phyloP scores from a whole-genome alignment of 805 yeast species.

The Tetrapisispora taiwanensis region DNA sequence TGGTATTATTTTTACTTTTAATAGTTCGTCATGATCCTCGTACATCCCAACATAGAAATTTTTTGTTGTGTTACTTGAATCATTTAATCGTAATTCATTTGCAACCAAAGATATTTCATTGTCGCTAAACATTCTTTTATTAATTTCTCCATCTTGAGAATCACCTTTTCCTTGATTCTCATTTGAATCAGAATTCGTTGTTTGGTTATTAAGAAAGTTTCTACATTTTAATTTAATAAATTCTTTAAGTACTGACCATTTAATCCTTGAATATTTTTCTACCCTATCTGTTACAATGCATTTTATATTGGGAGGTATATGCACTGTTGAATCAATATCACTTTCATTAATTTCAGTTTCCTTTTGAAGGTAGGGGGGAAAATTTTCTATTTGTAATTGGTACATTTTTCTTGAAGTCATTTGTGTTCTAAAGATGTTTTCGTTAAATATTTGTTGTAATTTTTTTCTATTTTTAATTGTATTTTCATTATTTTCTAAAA shows the following conservation, averaged over 20 bases:
- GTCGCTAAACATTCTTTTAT: background rate
- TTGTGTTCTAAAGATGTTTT: slow-evolving; percentile 26
- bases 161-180: background rate
- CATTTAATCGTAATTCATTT: background rate
- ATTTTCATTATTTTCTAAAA: slow-evolving; percentile 1
- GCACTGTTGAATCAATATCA: background rate
- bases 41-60: slow-evolving; percentile 30
- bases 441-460: slow-evolving; percentile 26
- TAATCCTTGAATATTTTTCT: slow-evolving; percentile 22
- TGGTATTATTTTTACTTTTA: background rate
- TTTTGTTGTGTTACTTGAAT: slow-evolving; percentile 18
- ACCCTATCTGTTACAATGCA: slow-evolving; percentile 15
- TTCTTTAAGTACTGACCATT: slow-evolving; percentile 34
- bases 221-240: slow-evolving; percentile 28
- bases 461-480: slow-evolving; percentile 9
- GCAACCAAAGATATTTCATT: background rate
- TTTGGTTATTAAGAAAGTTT: slow-evolving; percentile 11
- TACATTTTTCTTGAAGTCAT: slow-evolving; percentile 29
- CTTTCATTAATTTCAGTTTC: slow-evolving; percentile 9
- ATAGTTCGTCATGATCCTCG: slow-evolving; percentile 19
- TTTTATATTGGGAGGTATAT: background rate
- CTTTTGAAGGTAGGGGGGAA: slow-evolving; percentile 26
- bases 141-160: background rate
- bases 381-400: slow-evolving; percentile 23
- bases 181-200: too few relatives aligned